A percentile compares a stretch with the other conserved stretches of the same genome.
Evolutionary conservation across 2,329 filamentous ascomycete genomes (phyloP).

Genomic region (Trichoderma sp.): DNA sequence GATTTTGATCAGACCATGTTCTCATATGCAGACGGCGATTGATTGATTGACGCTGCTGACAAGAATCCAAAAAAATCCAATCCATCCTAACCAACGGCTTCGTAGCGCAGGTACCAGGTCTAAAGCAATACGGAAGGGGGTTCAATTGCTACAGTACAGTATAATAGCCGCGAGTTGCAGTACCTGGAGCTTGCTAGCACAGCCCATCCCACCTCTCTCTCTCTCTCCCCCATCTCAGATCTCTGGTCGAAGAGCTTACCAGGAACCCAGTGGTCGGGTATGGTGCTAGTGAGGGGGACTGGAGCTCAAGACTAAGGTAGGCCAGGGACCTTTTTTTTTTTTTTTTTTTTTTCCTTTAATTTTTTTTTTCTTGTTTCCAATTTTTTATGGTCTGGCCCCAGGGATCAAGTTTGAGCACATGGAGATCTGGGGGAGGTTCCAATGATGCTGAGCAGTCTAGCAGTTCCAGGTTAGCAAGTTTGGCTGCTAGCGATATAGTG

Average conservation of each 20-base stretch:
- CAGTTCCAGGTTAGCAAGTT: neutral
- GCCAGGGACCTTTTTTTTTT: neutral
- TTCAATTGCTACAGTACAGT: too few species aligned
- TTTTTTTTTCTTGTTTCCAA: too few species aligned
- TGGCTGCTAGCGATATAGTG: neutral
- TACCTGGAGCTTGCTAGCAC: neutral
- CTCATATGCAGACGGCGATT: too few species aligned
- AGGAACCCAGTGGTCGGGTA: slow-evolving; percentile 11
- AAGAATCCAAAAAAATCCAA: too few species aligned
- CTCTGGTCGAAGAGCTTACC: neutral
- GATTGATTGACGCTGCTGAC: too few species aligned
- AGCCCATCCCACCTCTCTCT: too few species aligned
- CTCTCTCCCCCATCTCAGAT: slow-evolving; percentile 13
- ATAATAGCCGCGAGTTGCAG: too few species aligned
- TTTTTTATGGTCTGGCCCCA: neutral
- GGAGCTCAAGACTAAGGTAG: neutral
- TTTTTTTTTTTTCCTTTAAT: too few species aligned
- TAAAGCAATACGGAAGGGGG: neutral
- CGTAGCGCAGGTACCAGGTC: neutral
- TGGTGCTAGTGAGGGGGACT: neutral
- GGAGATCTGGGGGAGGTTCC: slow-evolving; percentile 14
- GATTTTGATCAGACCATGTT: too few species aligned
- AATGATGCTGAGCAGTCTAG: neutral
- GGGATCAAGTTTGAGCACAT: neutral
- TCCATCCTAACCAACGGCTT: neutral